phyloP scores from a whole-genome alignment of 148 eudicot genomes.

The Chenopodium album region DNA sequence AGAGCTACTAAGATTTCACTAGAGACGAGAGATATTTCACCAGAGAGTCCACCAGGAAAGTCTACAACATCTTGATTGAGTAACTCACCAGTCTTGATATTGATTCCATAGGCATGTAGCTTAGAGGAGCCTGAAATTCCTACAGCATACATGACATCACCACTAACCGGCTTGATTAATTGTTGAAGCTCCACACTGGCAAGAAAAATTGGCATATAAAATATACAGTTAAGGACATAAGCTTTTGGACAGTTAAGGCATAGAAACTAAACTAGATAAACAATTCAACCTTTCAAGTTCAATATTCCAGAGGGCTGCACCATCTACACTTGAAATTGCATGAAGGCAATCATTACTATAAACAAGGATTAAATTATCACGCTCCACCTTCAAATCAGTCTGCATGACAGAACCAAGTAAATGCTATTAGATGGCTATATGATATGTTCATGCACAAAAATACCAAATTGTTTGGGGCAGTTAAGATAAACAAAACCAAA shows the following conservation, averaged over 20 bases:
- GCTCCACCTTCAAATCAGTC: conserved; percentile 67
- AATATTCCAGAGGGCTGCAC: conserved; percentile 69
- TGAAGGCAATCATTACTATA: conserved; percentile 72
- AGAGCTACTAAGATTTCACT: conserved; percentile 59
- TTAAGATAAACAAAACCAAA: not conserved
- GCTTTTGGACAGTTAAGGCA: not conserved
- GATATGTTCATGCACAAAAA: not conserved
- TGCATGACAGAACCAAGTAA: conserved; percentile 34
- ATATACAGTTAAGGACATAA: conserved; percentile 1
- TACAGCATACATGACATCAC: conserved; percentile 58
- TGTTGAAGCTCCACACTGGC: conserved; percentile 74
- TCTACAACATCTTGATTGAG: conserved; percentile 49
- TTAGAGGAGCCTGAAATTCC: conserved; percentile 58
- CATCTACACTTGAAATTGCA: conserved; percentile 93
- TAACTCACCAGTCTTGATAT: conserved; percentile 69
- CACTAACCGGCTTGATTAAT: conserved; percentile 61
- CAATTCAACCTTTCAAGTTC: conserved; percentile 71
- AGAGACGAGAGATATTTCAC: conserved; percentile 58
- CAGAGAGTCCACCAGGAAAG: conserved; percentile 64
- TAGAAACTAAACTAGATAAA: conserved; percentile 9
- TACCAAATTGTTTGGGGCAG: not conserved
- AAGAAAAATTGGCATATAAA: conserved; percentile 25
- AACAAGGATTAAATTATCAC: conserved; percentile 62
- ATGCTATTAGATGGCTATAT: conserved; percentile 5
- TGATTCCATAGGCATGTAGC: conserved; percentile 52